Percentiles rank a stretch among this genome's conserved stretches.
phyloP scores from a whole-genome alignment of 139 green algal species.

The Trebouxia sp. region DNA sequence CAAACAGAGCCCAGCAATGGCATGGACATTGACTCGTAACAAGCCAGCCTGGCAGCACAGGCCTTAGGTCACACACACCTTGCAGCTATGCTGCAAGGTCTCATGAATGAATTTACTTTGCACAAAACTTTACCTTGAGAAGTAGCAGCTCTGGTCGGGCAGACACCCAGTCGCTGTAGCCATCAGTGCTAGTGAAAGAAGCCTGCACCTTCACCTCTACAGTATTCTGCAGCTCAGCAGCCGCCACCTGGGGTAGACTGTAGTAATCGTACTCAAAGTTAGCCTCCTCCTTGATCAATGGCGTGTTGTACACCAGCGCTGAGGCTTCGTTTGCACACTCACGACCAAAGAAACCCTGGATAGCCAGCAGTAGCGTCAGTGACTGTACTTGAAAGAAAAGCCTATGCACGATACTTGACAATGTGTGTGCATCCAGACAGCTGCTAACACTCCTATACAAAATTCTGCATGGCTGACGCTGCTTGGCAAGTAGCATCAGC shows the following conservation, averaged over 20 bases:
- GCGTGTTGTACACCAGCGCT: conserved; percentile 31
- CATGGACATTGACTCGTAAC: not conserved
- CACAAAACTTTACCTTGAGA: conserved; percentile 37
- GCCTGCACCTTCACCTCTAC: conserved; percentile 47
- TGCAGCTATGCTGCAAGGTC: not conserved
- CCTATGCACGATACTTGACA: too few species aligned
- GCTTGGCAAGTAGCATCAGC: too few species aligned
- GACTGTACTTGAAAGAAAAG: too few species aligned
- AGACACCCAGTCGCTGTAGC: conserved; percentile 31
- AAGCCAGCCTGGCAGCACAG: not conserved
- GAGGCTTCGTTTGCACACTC: conserved; percentile 35
- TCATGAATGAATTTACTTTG: too few species aligned
- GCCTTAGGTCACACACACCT: not conserved
- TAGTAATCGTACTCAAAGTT: conserved; percentile 51
- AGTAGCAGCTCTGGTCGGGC: conserved; percentile 48
- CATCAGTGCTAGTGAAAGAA: conserved; percentile 26
- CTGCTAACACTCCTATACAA: too few species aligned
- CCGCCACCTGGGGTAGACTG: conserved; percentile 35
- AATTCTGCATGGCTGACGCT: too few species aligned
- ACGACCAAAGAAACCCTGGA: conserved; percentile 32
- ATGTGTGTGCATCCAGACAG: too few species aligned
- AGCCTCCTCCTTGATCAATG: not conserved
- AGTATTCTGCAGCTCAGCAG: conserved; percentile 31
- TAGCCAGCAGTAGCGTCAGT: not conserved
- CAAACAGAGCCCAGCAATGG: not conserved